Base-by-base conservation (phyloP, 2,329 filamentous ascomycete genomes). In the Pestalotiopsis sp. region DNA sequence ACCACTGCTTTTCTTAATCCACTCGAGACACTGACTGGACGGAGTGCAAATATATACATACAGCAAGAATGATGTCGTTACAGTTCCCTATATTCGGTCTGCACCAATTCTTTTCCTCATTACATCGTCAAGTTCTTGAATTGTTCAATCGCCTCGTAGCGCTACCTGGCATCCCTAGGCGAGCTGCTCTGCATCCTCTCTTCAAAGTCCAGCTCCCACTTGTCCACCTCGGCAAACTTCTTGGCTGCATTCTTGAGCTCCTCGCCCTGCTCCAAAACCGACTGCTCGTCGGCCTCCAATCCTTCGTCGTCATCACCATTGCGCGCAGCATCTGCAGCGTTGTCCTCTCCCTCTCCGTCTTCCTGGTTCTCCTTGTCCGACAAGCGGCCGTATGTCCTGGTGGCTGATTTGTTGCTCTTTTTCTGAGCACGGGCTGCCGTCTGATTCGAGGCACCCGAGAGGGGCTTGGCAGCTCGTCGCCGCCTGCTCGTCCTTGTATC, bases 211-310 rank as follows among this genome's bases (percentile, higher is more conserved):
- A 92, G 80, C 79, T 90, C 84, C 89, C 90, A 92, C 79, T 85
- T 82, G 77, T 92, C 90, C 56, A 92, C 90, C 79, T 92, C 90
- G 77, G 87, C 84, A 74, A 92, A 92, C 79, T 92, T 92, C 76
- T 82, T 85, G 11, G 83, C 83, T 56, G 88, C 87, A 64, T 84
- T 82, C 78, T 87, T 87, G 70, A 92, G 80, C 81, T 90, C 88
- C 57, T 85, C 78, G 27, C 85, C 81, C 62, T 85, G 76, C 6
- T 80, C 77, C 63, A 78, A 78, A 68, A 81, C 76, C 75, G 81
- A 52, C 72, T 78, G 73, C 75, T 79, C 74, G 72, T 80, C 79
- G 74, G 78, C 77, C 64, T 78, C 72, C 70, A 79, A 80, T 4
- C 73, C 76, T 17, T 68, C 76, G 27, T 72, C 72, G 17, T 36